Evolutionary conservation across 2,329 filamentous ascomycete genomes (phyloP), one percentile per base, ranked within the genome.

Genomic region (Myriosclerotinia scirpicola): DNA sequence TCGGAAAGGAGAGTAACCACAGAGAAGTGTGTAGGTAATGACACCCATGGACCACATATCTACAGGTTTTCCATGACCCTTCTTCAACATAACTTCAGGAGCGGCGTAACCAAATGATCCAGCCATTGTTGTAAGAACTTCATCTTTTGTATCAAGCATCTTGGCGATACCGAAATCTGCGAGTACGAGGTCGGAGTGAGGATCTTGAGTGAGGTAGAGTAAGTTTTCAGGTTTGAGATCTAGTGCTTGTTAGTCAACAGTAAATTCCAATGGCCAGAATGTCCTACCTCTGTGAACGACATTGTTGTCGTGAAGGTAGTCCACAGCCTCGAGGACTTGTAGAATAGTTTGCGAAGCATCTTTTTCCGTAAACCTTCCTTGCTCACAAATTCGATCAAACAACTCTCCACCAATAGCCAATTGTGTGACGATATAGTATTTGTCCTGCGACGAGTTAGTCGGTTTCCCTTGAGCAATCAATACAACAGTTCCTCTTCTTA

Each of bases 41-140:
- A 99, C 95, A 69, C 95, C 95, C 80, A 99, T 85, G 3, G 95
- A 98, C 95, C 95, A 99, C 92, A 99, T 97, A 77, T 99, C 95
- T 44, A 98, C 95, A 5, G 95, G 92, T 80, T 98, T 99, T 77
- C 95, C 95, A 78, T 99, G 96, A 26, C 95, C 95, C 76, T 92
- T 89, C 83, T 97, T 97, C 71, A 97, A 84, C 95, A 99, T 99
- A 68, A 99, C 93, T 79, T 99, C 95, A 11, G 95, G 95, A 1
- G 95, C 95, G 26, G 95, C 95, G 76, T 99, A 99, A 65, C 95
- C 95, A 76, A 99, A 98, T 0, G 95, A 98, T 54, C 95, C 95
- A 54, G 95, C 95, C 95, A 99, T 99, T 62, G 93, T 98, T 72
- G 93, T 98, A 70, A 99, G 86, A 54, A 97, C 92, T 75, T 96